Evolutionary conservation across 2,329 filamentous ascomycete genomes (phyloP).

Genomic region (Cladophialophora bantiana): DNA sequence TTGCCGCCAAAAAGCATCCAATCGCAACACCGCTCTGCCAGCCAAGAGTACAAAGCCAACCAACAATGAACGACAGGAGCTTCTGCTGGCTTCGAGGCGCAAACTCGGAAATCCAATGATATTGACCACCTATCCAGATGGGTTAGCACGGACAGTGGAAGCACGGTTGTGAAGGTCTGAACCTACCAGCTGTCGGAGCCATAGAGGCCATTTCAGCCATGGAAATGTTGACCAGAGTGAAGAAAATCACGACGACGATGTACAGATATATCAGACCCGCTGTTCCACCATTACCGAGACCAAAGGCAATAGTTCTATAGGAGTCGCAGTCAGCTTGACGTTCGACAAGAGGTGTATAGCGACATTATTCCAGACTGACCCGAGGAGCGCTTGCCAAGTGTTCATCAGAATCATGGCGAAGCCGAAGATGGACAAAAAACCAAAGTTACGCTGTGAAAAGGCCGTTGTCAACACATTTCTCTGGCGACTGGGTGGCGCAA

Average conservation of each 20-base stretch:
- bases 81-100: conserved; percentile 51
- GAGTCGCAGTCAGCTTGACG: conserved; percentile 44
- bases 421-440: conserved; percentile 54
- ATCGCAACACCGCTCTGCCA: conserved; percentile 46
- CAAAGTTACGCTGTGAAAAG: conserved; percentile 53
- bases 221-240: conserved; percentile 50
- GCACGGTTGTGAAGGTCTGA: not conserved
- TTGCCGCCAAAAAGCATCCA: conserved; percentile 43
- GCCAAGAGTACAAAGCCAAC: conserved; percentile 42
- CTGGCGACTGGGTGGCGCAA: conserved; percentile 46
- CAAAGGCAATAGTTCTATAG: conserved; percentile 28
- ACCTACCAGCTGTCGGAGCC: conserved; percentile 47
- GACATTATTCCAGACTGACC: conserved; percentile 2
- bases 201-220: conserved; percentile 61
- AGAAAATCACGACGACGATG: conserved; percentile 55
- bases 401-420: conserved; percentile 48
- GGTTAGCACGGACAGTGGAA: not conserved
- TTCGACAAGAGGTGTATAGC: conserved; percentile 42
- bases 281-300: conserved; percentile 57
- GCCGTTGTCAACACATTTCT: conserved; percentile 42
- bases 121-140: not conserved
- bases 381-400: conserved; percentile 19
- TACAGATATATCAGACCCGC: conserved; percentile 62
- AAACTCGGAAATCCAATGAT: conserved; percentile 54
- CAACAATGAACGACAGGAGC: conserved; percentile 54